Evolutionary conservation across 2,329 filamentous ascomycete genomes (phyloP).

Genomic region (Phaeosphaeria sp.): DNA sequence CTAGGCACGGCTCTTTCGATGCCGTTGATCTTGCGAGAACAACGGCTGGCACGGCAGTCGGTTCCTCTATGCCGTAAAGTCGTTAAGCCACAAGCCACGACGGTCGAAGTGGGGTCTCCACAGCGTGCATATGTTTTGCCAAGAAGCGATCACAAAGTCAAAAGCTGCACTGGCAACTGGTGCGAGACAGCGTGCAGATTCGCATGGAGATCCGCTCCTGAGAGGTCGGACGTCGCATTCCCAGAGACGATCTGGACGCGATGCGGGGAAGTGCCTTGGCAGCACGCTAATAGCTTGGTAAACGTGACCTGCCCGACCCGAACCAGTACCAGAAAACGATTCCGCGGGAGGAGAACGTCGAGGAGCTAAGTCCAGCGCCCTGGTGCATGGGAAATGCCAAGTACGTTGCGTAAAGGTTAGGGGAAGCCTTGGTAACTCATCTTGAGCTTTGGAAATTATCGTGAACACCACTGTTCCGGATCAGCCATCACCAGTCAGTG

Average conservation of each 20-base stretch:
- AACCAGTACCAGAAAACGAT: not conserved
- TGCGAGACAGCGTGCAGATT: not conserved
- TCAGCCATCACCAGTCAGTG: not conserved
- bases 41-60: not conserved
- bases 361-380: not conserved
- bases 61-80: not conserved
- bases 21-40: not conserved
- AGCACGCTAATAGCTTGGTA: not conserved
- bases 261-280: slow-evolving; percentile 6
- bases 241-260: slow-evolving; percentile 2
- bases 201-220: not conserved
- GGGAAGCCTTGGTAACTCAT: not conserved
- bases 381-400: not conserved
- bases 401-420: not conserved
- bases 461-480: not conserved
- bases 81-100: not conserved
- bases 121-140: not conserved
- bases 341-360: not conserved
- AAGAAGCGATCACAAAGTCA: not conserved
- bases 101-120: not conserved
- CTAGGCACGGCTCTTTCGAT: not conserved
- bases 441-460: not conserved
- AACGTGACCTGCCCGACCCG: not conserved
- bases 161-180: not conserved
- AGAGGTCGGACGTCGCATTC: not conserved